Base-by-base conservation (phyloP, 768 basidiomycete species). In the Trametes coccinea region DNA sequence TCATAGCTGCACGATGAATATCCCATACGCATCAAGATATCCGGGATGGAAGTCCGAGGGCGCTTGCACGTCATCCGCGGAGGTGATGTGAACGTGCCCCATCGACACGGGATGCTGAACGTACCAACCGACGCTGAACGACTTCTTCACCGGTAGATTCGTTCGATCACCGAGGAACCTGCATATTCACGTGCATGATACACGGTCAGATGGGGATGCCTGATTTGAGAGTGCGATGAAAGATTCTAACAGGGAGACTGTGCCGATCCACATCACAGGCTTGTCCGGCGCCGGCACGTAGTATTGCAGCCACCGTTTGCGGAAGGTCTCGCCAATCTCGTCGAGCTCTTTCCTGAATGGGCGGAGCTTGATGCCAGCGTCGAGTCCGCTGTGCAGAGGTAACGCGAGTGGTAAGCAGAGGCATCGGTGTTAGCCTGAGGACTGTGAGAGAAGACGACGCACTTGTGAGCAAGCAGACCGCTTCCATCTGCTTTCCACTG, bases 381-480 rank as follows among this genome's bases (percentile, higher is more conserved):
- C 83, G 33, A 82, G 65, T 2, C 75, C 82, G 63, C 84, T 86
- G 64, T 4, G 11, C 11, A n/a, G 29, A 47, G 2, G 46, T 10
- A 47, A 22, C 22, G 22, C 22, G 22, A 22, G 22, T 22, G 22
- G 22, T 22, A 22, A 22, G 22, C 22, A 22, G 22, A 22, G 22
- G 22, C 22, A 22, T 22, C 22, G 22, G 22, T 22, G 22, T 22
- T 22, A 22, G 22, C 22, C 22, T 22, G 22, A 22, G 22, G 22
- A 22, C 22, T 22, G 22, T 22, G 22, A 22, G 22, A 22, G 22
- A 22, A 22, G 22, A 22, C 22, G 9, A 31, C 64, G 58, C 11
- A 86, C 88, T 83, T 88, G 63, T 82, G 77, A 0, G 84, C 77
- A 65, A 88, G 74, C 44, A 82, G 67, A 2, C 85, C 84, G 34